Evolutionary conservation across 2,329 filamentous ascomycete species (phyloP).

Genomic region (Chrysoporthe austroafricana): DNA sequence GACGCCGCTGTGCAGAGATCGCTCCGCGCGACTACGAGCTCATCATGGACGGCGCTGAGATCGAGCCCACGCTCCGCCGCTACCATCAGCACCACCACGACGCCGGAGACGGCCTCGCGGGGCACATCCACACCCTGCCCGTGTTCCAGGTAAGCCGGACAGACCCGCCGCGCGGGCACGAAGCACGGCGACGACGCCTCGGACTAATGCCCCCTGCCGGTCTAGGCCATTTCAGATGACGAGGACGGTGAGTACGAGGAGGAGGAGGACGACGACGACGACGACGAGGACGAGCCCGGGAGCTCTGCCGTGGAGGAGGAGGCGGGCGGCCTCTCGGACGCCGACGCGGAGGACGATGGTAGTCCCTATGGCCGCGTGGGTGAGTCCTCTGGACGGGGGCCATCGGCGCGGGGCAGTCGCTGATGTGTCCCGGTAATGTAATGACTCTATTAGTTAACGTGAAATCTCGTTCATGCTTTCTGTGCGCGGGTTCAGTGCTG

Average conservation of each 20-base stretch:
- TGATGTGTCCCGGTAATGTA: no score
- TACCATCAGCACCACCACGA: background rate
- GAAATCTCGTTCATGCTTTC: background rate
- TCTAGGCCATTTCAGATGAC: conserved; percentile 23
- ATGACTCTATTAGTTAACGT: no score
- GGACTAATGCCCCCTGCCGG: conserved; percentile 9
- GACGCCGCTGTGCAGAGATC: conserved; percentile 11
- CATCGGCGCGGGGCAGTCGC: no score
- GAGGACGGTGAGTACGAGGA: conserved; percentile 30
- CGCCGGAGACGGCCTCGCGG: background rate
- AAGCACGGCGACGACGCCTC: background rate
- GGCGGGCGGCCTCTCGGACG: background rate
- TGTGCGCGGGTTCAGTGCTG: background rate
- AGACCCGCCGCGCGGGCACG: no score
- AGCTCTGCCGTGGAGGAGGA: conserved; percentile 4
- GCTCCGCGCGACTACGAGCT: conserved; percentile 30
- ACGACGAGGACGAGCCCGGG: conserved; percentile 32
- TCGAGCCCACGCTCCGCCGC: background rate
- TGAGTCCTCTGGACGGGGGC: no score
- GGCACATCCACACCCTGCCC: background rate
- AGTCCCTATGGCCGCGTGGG: no score
- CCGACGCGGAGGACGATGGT: background rate
- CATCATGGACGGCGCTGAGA: conserved; percentile 29
- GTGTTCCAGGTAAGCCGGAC: conserved; percentile 19
- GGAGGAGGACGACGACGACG: conserved; percentile 31